Evolutionary conservation across 257 asterid species (phyloP).

Genomic region (Solanum lycopersicoides): DNA sequence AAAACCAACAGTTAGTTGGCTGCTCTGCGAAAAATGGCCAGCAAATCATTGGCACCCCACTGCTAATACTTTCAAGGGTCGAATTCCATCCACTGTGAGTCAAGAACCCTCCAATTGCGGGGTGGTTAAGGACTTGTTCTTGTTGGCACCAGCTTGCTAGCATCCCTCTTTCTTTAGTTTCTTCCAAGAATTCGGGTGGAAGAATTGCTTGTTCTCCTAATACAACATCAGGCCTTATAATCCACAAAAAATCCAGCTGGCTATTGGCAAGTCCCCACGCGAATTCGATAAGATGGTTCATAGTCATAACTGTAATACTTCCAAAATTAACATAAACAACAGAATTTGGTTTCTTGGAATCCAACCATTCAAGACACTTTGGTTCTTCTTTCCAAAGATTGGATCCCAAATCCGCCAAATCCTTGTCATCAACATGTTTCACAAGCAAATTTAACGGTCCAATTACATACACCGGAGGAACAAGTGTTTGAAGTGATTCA

Average conservation of each 20-base stretch:
- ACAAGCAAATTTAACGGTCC: not conserved
- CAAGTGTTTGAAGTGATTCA: not conserved
- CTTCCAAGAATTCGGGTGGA: constrained; percentile 1
- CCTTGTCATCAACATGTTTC: not conserved
- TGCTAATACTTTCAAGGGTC: not conserved
- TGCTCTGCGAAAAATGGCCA: constrained; percentile 16
- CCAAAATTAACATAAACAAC: constrained; percentile 14
- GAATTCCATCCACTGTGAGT: constrained; percentile 12
- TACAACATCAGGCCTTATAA: constrained; percentile 4
- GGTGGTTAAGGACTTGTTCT: constrained; percentile 2
- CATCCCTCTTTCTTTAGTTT: constrained; percentile 3
- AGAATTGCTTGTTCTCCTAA: not conserved
- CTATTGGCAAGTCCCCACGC: constrained; percentile 12
- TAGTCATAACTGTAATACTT: constrained; percentile 6
- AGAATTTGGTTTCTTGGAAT: not conserved
- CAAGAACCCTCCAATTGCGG: constrained; percentile 5
- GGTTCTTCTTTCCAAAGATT: constrained; percentile 10
- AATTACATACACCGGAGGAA: not conserved
- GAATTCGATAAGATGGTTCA: not conserved
- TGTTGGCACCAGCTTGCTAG: constrained; percentile 11
- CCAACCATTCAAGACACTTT: constrained; percentile 7
- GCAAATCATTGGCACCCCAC: constrained; percentile 15
- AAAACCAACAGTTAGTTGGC: not conserved
- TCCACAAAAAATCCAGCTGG: constrained; percentile 4
- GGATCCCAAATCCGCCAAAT: not conserved